Conservation (phyloP, 208 protist species). For the Leishmania major region DNA sequence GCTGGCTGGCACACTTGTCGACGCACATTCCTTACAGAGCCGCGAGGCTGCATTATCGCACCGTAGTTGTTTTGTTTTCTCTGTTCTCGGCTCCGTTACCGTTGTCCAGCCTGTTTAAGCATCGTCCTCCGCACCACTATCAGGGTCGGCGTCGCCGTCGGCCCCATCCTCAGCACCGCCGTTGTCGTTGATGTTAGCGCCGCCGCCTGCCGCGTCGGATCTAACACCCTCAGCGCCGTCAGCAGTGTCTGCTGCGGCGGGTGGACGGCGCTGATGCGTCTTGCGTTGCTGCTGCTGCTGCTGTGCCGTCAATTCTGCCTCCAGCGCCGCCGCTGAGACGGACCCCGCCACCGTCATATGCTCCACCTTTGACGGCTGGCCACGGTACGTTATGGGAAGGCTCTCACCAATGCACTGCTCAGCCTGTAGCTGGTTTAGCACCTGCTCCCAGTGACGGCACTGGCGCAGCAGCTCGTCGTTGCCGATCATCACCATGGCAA, state of each 20-base stretch:
- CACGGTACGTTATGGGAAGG: conserved; percentile 69
- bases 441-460: conserved; percentile 72
- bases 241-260: neutral
- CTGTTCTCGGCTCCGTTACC: neutral
- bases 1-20: neutral
- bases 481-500: conserved; percentile 89
- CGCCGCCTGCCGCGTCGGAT: neutral
- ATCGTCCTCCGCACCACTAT: conserved; percentile 20
- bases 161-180: neutral
- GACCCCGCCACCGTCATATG: conserved; percentile 34
- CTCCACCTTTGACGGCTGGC: conserved; percentile 31
- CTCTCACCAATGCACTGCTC: conserved; percentile 61
- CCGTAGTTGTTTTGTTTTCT: neutral
- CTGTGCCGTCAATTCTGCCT: conserved; percentile 27
- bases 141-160: neutral
- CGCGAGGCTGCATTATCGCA: neutral
- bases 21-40: neutral
- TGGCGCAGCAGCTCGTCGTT: conserved; percentile 79
- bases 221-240: neutral
- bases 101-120: conserved; percentile 14
- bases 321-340: conserved; percentile 37
- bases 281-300: neutral
- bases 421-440: conserved; percentile 64
- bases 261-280: neutral
- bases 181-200: neutral